Evolutionary conservation across 2,329 filamentous ascomycete genomes (phyloP), one percentile per base, ranked within the genome.

Genomic region (Eutypella sp.): DNA sequence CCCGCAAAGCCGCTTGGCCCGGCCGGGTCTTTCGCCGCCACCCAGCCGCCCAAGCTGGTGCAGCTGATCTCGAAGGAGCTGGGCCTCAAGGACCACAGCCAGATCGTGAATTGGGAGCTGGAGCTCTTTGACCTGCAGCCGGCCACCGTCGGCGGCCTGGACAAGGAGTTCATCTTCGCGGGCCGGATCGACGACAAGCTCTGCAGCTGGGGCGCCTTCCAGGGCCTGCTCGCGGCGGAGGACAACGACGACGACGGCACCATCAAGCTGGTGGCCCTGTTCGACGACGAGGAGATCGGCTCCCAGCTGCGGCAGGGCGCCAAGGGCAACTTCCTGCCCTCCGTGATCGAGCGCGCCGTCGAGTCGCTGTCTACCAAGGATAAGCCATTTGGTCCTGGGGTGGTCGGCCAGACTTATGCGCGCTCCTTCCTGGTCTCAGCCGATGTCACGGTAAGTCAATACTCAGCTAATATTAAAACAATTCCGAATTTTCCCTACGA

Each of bases 161-260:
- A 95, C 58, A 89, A 86, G 64, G 92, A 97, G 58, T 85, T 99
- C 65, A 95, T 99, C 68, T 96, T 92, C 54, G 92, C 89, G 8
- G 91, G 92, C 47, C 86, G 93, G 44, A 93, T 97, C 55, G 93
- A 99, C 64, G 93, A 99, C 71, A 97, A 96, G 74, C 84, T 99
- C 40, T 97, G 93, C 75, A 95, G 88, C 25, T 97, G 89, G 84
- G 82, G 90, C 7, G 92, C 93, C 7, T 76, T 96, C 43, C 84
- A 91, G 66, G 91, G 82, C 3, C 82, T 99, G 0, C 74, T 96
- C 23, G 82, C 85, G 41, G 81, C 84, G 16, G 72, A 79, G 11
- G 69, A 75, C 33, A 73, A 66, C 54, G 71, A 77, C 1, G 64
- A 72, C 9, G 78, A 85, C 49, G 78, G 83, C n/a, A 79, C 85